Percentiles rank a stretch among this genome's conserved stretches.
phyloP scores from a whole-genome alignment of 164 flowering plant genomes.

The Magnolia kwangsiensis region DNA sequence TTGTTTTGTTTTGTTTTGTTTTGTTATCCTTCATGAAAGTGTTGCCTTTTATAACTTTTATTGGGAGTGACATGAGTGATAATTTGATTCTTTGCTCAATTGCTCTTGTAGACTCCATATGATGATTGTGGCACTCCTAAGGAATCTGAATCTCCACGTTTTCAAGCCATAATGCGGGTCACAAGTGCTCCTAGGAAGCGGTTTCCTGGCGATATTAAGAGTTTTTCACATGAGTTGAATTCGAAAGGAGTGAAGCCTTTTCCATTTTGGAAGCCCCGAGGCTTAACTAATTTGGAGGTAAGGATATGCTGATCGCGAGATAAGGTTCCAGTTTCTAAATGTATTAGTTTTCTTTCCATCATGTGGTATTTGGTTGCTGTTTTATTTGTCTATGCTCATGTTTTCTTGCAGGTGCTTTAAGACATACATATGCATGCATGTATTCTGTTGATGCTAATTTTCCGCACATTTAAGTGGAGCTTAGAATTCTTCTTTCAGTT shows the following conservation, averaged over 20 bases:
- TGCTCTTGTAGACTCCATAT: conserved; percentile 49
- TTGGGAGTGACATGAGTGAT: background rate
- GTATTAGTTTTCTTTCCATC: background rate
- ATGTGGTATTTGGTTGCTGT: background rate
- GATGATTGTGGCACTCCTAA: conserved; percentile 83
- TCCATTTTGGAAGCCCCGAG: conserved; percentile 98
- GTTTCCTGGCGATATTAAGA: conserved; percentile 87
- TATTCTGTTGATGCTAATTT: background rate
- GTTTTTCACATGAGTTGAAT: conserved; percentile 97
- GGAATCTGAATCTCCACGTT: conserved; percentile 99
- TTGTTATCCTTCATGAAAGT: background rate
- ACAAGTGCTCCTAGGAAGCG: conserved; percentile 96
- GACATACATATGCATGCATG: background rate
- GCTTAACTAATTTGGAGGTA: conserved; percentile 90
- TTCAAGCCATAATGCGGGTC: conserved; percentile 93
- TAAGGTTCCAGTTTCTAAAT: background rate
- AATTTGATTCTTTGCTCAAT: conserved; percentile 2
- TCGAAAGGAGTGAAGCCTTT: conserved; percentile 98
- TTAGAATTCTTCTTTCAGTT: background rate
- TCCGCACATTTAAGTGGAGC: background rate
- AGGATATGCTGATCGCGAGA: background rate
- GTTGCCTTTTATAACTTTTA: background rate
- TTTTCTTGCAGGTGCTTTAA: background rate
- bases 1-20: too few species aligned
- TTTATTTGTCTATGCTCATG: background rate